These are phyloP conservation scores for Chlorella variabilis DNA, from an alignment of 163 green algal genomes.

Conservation along the genomic window DNA sequence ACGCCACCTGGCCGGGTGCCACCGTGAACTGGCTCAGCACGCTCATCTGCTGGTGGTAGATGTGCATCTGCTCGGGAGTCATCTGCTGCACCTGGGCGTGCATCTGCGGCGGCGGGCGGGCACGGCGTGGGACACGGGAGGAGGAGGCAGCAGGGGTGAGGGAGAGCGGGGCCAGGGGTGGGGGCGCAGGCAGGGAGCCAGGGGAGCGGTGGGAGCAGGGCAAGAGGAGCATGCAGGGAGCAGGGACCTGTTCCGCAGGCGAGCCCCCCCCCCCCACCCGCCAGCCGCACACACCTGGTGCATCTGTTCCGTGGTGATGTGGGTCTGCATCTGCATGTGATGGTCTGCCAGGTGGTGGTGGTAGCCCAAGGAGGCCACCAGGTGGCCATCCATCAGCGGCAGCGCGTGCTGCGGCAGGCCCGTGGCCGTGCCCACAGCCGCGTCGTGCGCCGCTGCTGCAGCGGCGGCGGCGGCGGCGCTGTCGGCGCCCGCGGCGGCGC, in stretches of 20 bases:
- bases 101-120: too few relatives aligned
- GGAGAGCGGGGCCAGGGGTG: background rate
- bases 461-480: background rate
- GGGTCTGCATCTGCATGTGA: background rate
- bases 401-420: slow-evolving; percentile 6
- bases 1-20: background rate
- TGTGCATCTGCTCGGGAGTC: slow-evolving; percentile 19
- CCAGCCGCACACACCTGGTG: too few relatives aligned
- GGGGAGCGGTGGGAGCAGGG: too few relatives aligned
- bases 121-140: too few relatives aligned
- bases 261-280: too few relatives aligned
- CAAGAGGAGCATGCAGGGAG: too few relatives aligned
- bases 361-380: background rate
- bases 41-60: slow-evolving; percentile 19
- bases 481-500: too few relatives aligned
- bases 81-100: background rate
- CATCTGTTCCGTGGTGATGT: slow-evolving; percentile 1
- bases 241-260: too few relatives aligned
- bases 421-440: background rate
- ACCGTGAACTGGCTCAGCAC: background rate
- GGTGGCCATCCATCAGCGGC: background rate
- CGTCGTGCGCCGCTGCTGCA: too few relatives aligned
- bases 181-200: too few relatives aligned
- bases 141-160: background rate
- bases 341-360: background rate